A percentile compares a stretch with the other conserved stretches of the same genome.
Evolutionary conservation across 176 grass and related monocot genomes (phyloP).

Genomic region (Pontederia crassipes): DNA sequence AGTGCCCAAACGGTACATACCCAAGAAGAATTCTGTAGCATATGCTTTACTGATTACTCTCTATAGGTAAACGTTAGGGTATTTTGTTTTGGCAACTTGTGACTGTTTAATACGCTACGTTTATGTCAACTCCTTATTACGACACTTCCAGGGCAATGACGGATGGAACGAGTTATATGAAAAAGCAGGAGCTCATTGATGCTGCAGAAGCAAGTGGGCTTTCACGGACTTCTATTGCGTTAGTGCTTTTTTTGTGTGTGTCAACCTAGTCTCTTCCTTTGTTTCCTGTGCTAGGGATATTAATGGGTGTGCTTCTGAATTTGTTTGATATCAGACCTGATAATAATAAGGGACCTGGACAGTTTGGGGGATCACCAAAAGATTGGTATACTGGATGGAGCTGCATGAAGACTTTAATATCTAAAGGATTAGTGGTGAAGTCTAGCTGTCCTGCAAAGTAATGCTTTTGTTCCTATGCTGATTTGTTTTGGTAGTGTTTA

Average conservation of each 20-base stretch:
- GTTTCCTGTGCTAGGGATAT: background rate
- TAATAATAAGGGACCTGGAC: slow-evolving; percentile 46
- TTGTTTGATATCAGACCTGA: slow-evolving; percentile 41
- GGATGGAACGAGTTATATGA: slow-evolving; percentile 47
- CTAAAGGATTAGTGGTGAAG: slow-evolving; percentile 44
- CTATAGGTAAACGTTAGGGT: slow-evolving; percentile 31
- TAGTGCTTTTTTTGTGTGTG: slow-evolving; percentile 9
- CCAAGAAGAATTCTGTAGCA: slow-evolving; percentile 54
- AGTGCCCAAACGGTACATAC: slow-evolving; percentile 43
- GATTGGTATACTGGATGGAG: slow-evolving; percentile 85
- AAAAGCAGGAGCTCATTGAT: slow-evolving; percentile 84
- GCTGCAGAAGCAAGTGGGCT: slow-evolving; percentile 76
- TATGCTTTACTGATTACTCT: slow-evolving; percentile 81
- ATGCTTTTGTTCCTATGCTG: slow-evolving; percentile 5
- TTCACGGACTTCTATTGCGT: slow-evolving; percentile 57
- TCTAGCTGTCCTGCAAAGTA: slow-evolving; percentile 64
- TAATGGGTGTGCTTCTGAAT: background rate
- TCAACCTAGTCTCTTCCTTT: background rate
- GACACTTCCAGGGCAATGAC: slow-evolving; percentile 36
- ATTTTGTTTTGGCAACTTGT: background rate
- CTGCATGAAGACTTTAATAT: slow-evolving; percentile 71
- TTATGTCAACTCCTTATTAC: slow-evolving; percentile 3
- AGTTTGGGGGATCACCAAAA: slow-evolving; percentile 40
- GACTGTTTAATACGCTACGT: slow-evolving; percentile 2
- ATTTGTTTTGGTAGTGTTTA: background rate